Base-by-base conservation (phyloP, 495 filamentous ascomycete species). In the Cercophora sp. region DNA sequence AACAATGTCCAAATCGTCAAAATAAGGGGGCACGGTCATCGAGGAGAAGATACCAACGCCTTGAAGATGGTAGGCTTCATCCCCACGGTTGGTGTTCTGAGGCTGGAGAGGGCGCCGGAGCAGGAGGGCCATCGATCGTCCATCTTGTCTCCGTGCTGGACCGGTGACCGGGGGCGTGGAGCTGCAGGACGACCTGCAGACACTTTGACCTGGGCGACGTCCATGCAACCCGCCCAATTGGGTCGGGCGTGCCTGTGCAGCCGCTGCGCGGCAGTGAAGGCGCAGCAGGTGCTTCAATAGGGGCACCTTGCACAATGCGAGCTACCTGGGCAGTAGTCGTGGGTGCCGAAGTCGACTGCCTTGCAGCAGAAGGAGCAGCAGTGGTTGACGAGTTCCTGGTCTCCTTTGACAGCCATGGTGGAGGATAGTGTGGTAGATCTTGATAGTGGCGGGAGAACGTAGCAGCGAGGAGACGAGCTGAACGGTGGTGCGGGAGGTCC, bases 331-430 rank as follows among this genome's bases (percentile, higher is more conserved):
- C 74, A 77, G 62, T 74, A 77, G 58, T 77, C 74, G 58, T 77
- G 74, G 32, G 74, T 77, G 56, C 74, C 74, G 29, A 74, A 77
- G 63, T 77, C 74, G 48, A 73, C 63, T 34, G 74, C 74, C 63
- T 73, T 75, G 71, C 74, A 77, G 69, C 74, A 77, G 54, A 72
- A 77, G 20, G 72, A 72, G 74, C 74, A 77, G 70, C 74, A 77
- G 45, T 72, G 52, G 66, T 75, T 64, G 67, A 77, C 74, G 49
- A 73, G 72, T 55, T 70, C 64, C 53, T 72, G 60, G 56, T 52
- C 58, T 55, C 74, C 74, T 54, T 68, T 65, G 66, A 71, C 66
- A 61, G 67, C 70, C 74, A 77, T 77, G 52, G 56, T 65, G 64
- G 35, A 8, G 23, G n/a, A 6, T 43, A 13, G 40, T 16, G 55